Base-by-base conservation (phyloP, 2,329 filamentous ascomycete species). In the Colletotrichum simmondsii region DNA sequence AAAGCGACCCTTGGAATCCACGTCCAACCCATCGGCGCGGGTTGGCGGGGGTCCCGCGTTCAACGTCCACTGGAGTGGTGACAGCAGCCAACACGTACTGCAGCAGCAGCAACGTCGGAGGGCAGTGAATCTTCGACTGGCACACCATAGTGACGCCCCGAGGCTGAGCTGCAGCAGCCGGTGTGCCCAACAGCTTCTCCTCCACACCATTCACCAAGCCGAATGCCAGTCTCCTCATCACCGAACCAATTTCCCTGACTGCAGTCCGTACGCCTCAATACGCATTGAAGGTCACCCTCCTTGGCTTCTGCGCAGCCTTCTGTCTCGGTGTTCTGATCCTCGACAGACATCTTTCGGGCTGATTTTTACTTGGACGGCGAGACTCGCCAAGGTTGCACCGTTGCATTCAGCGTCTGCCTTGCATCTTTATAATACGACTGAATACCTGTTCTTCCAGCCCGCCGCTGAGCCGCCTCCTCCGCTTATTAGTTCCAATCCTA, bases 1-100 rank as follows among this genome's bases (percentile, higher is more conserved):
- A 22, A 58, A 58, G 30, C 46, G 66, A 65, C 60, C 66, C 69
- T 30, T 69, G 62, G 59, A 72, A 63, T 42, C 62, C 26, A 62
- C 58, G 58, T 71, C 30, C 59, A 67, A 49, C 49, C 68, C 56
- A 67, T 62, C 68, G 68, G 32, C 46, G 64, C 35, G 28, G 42
- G 58, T 26, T 60, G 42, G 65, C 70, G 70, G 70, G 52, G 42
- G 54, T 64, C 19, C 57, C 49, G 57, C 26, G 49, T 68, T 14
- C 46, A 54, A 65, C 22, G 42, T 54, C 32, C 35, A 42, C 68
- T 42, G 42, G n/a, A 49, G 14, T 46, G 30, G 22, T 26, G 53
- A 49, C 32, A 61, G 56, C 46, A 72, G 58, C 14, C 2, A 22
- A 0, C 32, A 54, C 12, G 12, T 32, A 59, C 28, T 16, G 24